Evolutionary conservation across 208 protist genomes (phyloP).

Genomic region (Naegleria gruberi): DNA sequence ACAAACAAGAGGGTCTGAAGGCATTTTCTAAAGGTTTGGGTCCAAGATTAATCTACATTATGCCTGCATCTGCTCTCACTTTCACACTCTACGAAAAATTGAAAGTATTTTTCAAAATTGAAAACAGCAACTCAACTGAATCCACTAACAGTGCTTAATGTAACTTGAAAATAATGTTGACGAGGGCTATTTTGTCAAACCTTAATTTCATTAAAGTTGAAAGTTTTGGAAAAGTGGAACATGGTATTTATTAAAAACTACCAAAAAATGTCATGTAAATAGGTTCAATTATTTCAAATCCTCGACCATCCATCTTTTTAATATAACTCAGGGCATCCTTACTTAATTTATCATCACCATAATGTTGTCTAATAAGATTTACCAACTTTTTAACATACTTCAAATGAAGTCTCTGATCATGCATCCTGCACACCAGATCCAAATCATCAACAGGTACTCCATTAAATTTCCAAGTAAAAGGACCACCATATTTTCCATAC

Average conservation of each 20-base stretch:
- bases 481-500: background rate
- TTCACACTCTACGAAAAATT: slow-evolving; percentile 25
- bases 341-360: background rate
- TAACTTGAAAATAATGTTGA: no score
- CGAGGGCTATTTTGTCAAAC: no score
- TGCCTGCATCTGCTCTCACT: slow-evolving; percentile 17
- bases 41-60: slow-evolving; percentile 16
- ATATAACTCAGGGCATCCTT: background rate
- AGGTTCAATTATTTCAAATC: background rate
- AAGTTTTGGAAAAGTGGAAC: no score
- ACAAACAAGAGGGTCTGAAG: background rate
- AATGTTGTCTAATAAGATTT: background rate
- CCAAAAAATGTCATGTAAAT: background rate
- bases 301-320: background rate
- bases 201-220: no score
- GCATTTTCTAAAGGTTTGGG: slow-evolving; percentile 16
- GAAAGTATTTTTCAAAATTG: background rate
- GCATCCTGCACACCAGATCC: background rate
- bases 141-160: no score
- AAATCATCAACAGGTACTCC: background rate
- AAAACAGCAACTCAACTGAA: no score
- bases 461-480: background rate
- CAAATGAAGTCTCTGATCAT: background rate
- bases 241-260: no score
- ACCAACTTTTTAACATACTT: background rate